Evolutionary conservation across 1,284 basidiomycete genomes (phyloP).

Genomic region (Pholiota adiposa): DNA sequence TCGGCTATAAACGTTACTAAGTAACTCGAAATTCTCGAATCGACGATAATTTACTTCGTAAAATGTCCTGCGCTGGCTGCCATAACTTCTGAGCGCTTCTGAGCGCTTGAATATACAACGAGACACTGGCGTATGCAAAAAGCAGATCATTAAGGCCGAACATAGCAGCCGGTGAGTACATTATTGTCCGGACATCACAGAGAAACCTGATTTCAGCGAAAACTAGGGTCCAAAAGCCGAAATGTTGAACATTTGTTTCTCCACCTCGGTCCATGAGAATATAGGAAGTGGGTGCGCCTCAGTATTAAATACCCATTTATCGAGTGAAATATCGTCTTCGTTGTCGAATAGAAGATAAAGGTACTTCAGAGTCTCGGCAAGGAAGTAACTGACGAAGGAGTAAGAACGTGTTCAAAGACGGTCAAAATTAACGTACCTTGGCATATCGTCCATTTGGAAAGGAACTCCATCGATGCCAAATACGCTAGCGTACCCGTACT

Average conservation of each 20-base stretch:
- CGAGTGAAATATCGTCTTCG: conserved; percentile 63
- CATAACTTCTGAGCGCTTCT: too few relatives aligned
- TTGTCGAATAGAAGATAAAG: conserved; percentile 69
- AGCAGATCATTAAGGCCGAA: too few relatives aligned
- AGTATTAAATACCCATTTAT: conserved; percentile 86
- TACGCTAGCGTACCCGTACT: conserved; percentile 65
- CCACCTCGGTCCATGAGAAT: conserved; percentile 41
- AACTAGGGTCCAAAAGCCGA: background rate
- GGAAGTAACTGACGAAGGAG: conserved; percentile 33
- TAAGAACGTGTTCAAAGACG: conserved; percentile 51
- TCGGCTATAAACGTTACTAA: background rate
- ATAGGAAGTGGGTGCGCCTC: conserved; percentile 82
- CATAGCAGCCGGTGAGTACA: too few relatives aligned
- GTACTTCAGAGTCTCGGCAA: conserved; percentile 63
- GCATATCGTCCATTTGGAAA: conserved; percentile 60
- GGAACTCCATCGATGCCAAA: conserved; percentile 47
- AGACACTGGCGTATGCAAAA: too few relatives aligned
- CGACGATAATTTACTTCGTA: too few relatives aligned
- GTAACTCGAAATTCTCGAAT: too few relatives aligned
- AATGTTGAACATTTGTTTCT: conserved; percentile 46
- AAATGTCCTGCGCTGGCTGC: too few relatives aligned
- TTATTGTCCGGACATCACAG: too few relatives aligned
- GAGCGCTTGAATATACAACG: too few relatives aligned
- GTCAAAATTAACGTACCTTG: conserved; percentile 53
- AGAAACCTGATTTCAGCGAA: too few relatives aligned